Conservation (phyloP, 768 basidiomycete genomes). For the Trametes cubensis region DNA sequence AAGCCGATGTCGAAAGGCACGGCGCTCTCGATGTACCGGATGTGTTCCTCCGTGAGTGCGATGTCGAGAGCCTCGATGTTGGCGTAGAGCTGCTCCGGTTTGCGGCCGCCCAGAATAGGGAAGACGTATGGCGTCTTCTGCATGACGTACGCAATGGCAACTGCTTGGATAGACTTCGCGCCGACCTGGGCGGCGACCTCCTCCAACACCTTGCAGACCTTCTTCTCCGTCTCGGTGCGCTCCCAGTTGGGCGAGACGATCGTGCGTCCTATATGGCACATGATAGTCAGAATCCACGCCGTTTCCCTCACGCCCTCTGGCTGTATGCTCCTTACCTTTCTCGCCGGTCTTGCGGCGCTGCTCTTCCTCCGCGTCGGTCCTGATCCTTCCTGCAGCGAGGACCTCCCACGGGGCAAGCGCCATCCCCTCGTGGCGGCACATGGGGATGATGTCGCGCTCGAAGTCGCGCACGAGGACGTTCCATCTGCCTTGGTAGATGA, state of each 20-base stretch:
- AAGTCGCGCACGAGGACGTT: slow-evolving; percentile 40
- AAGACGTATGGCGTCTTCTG: slow-evolving; percentile 57
- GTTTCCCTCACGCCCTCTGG: not conserved
- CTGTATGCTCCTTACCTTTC: slow-evolving; percentile 30
- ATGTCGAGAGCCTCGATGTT: slow-evolving; percentile 57
- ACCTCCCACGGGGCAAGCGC: slow-evolving; percentile 49
- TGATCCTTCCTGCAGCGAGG: slow-evolving; percentile 44
- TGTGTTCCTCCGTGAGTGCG: slow-evolving; percentile 46
- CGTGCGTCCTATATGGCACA: slow-evolving; percentile 36
- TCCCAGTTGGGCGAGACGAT: slow-evolving; percentile 42
- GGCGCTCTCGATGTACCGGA: slow-evolving; percentile 46
- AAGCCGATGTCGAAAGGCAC: slow-evolving; percentile 53
- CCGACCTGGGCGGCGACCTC: slow-evolving; percentile 55
- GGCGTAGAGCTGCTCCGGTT: slow-evolving; percentile 51
- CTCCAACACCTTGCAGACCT: slow-evolving; percentile 48
- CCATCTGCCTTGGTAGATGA: slow-evolving; percentile 46
- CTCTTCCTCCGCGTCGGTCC: slow-evolving; percentile 43
- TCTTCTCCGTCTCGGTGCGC: slow-evolving; percentile 47
- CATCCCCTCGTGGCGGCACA: slow-evolving; percentile 30
- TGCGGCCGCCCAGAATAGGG: slow-evolving; percentile 54
- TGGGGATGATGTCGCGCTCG: slow-evolving; percentile 46
- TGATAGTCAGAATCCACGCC: not conserved
- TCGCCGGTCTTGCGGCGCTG: slow-evolving; percentile 35
- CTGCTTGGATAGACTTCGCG: slow-evolving; percentile 50
- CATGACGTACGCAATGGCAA: slow-evolving; percentile 58